phyloP scores from a whole-genome alignment of 2,329 filamentous ascomycete species.

The Pyrenophora tritici-repentis region DNA sequence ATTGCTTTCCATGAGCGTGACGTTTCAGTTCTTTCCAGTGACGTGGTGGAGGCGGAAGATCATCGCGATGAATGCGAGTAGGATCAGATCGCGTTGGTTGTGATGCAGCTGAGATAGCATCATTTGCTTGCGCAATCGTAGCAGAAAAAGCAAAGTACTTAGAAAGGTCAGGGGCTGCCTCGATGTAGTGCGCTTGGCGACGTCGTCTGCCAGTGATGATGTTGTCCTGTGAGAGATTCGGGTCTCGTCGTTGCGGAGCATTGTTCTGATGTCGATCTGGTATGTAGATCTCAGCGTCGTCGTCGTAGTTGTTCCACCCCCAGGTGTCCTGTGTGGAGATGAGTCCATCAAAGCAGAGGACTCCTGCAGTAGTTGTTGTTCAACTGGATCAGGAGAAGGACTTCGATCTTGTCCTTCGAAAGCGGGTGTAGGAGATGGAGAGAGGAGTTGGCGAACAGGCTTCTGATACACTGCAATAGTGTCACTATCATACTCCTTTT shows the following conservation, averaged over 20 bases:
- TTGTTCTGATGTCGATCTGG: background rate
- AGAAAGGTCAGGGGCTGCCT: background rate
- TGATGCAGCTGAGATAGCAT: conserved; percentile 1
- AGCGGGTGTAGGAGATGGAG: background rate
- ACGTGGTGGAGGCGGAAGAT: conserved; percentile 3
- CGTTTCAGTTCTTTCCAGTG: conserved; percentile 1
- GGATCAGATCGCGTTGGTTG: conserved; percentile 1
- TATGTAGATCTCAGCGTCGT: background rate
- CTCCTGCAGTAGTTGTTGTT: background rate
- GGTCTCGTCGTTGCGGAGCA: background rate
- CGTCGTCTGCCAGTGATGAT: background rate
- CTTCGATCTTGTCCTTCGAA: background rate
- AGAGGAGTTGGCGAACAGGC: background rate
- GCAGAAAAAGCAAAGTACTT: conserved; percentile 8
- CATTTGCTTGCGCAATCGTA: background rate
- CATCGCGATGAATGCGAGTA: conserved; percentile 1
- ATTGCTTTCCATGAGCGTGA: background rate
- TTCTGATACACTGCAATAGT: background rate
- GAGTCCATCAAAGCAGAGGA: background rate
- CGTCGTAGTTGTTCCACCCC: background rate
- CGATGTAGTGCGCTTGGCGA: too few species aligned
- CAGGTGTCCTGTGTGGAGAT: background rate
- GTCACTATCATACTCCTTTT: background rate
- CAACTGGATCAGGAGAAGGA: background rate
- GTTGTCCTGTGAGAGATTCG: conserved; percentile 3